Evolutionary conservation across 2,329 filamentous ascomycete species (phyloP), one percentile per base, ranked within the genome.

Genomic region (Trichoderma lentiforme): DNA sequence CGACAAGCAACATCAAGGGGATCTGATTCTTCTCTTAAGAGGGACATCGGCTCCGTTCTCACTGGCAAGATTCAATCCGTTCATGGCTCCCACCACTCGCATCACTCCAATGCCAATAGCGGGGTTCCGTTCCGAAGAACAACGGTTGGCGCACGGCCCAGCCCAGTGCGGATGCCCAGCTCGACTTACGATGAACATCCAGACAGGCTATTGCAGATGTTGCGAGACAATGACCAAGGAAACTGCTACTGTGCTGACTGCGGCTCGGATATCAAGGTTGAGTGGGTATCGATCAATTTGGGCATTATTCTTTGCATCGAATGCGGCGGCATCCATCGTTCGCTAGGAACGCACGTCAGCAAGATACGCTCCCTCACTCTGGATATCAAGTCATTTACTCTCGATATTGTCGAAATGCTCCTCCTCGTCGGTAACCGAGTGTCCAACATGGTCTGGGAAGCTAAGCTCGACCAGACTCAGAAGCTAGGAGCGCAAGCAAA

Each of bases 261-360:
- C 79, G 93, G 93, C 12, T 97, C 94, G 8, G 92, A 92, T 39
- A 89, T 91, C 78, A 98, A 98, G 83, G 95, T 97, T 26, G 96
- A 99, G 81, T 99, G 96, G 96, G 96, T 98, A 32, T 98, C 96
- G 0, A 97, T 99, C 82, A 99, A 99, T 78, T 87, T 99, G 5
- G 96, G 93, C 60, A 97, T 99, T 73, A 91, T 99, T 69, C 88
- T 99, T 24, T 99, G 96, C 83, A 98, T 98, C 79, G 95, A 99
- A 81, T 99, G 96, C 83, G 97, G 95, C 79, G 96, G 96, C 74
- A 98, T 99, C 73, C 96, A 99, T 82, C 91, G 96, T 56, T 98
- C 95, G 1, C 87, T 99, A 4, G 96, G 96, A 14, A 99, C 96
- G 2, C 96, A 99, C 81, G 98, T 99, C 79, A 97, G 94, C 81